phyloP scores from a whole-genome alignment of 164 flowering plant genomes.

The Aristolochia contorta region DNA sequence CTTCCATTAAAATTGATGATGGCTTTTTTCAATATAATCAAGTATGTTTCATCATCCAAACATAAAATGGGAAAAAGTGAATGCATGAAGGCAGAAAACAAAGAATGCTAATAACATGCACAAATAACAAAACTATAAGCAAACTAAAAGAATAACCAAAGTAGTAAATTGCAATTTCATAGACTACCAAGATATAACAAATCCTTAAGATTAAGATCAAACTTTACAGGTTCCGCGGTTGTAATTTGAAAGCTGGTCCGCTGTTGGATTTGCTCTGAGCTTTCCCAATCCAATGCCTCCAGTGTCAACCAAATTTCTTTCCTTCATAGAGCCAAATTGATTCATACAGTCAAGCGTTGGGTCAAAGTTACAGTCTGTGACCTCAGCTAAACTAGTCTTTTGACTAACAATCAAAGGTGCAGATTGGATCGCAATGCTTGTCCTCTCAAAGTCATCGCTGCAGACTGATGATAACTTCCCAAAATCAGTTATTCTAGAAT shows the following conservation, averaged over 20 bases:
- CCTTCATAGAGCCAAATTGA: conserved; percentile 23
- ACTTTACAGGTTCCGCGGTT: conserved; percentile 46
- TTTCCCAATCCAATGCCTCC: conserved; percentile 29
- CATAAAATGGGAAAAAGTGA: too few species aligned
- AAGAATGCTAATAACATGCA: too few species aligned
- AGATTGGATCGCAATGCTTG: conserved; percentile 26
- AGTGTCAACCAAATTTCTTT: conserved; percentile 39
- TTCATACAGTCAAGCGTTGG: conserved; percentile 27
- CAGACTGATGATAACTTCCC: conserved; percentile 37
- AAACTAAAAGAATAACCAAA: too few species aligned
- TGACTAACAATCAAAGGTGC: conserved; percentile 24
- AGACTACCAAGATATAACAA: not conserved
- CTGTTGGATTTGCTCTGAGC: conserved; percentile 23
- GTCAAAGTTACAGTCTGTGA: conserved; percentile 28
- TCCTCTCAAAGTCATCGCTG: conserved; percentile 47
- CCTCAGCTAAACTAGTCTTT: conserved; percentile 28
- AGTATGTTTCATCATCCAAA: too few species aligned
- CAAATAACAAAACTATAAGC: too few species aligned
- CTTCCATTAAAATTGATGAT: too few species aligned
- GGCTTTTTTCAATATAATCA: too few species aligned
- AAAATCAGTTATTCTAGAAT: conserved; percentile 41
- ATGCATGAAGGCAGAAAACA: too few species aligned
- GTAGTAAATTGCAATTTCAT: too few species aligned
- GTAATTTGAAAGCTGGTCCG: conserved; percentile 33
- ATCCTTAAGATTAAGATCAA: conserved; percentile 3